These are phyloP conservation scores for Vinca minor DNA, from an alignment of 257 asterid species.

Conservation along the genomic window DNA sequence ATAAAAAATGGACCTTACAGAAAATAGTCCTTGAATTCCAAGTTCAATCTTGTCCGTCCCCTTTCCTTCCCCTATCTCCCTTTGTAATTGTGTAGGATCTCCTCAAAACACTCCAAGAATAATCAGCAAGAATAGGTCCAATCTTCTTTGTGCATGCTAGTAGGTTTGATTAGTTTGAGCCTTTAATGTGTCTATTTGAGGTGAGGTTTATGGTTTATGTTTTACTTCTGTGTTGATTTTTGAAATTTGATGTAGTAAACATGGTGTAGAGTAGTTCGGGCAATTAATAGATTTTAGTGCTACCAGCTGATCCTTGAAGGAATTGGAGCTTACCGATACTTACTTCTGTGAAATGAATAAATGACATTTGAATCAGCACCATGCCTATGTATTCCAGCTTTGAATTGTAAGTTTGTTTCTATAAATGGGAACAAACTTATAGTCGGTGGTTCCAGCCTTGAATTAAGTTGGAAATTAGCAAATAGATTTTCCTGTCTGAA, in stretches of 20 bases:
- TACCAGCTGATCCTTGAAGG: background rate
- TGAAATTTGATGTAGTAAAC: background rate
- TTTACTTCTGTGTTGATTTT: background rate
- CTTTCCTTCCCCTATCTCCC: too few relatives aligned
- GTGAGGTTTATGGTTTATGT: too few relatives aligned
- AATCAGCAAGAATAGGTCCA: background rate
- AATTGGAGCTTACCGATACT: background rate
- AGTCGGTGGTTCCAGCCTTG: background rate
- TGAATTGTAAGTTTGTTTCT: background rate
- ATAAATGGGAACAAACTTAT: too few relatives aligned
- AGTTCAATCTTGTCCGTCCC: background rate
- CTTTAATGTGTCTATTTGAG: background rate
- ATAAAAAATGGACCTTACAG: background rate
- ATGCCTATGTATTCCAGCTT: background rate
- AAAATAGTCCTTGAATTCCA: background rate
- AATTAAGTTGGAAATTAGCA: background rate
- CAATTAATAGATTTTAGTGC: background rate
- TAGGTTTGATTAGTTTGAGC: background rate
- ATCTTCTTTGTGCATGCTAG: background rate
- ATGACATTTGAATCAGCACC: background rate
- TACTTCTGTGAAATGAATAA: background rate
- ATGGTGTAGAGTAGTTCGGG: background rate
- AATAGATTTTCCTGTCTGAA: background rate
- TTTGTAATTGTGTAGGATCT: too few relatives aligned
- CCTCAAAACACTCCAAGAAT: too few relatives aligned